Conservation (phyloP, 2,329 filamentous ascomycete species). For the Teratosphaeria gauchensis region DNA sequence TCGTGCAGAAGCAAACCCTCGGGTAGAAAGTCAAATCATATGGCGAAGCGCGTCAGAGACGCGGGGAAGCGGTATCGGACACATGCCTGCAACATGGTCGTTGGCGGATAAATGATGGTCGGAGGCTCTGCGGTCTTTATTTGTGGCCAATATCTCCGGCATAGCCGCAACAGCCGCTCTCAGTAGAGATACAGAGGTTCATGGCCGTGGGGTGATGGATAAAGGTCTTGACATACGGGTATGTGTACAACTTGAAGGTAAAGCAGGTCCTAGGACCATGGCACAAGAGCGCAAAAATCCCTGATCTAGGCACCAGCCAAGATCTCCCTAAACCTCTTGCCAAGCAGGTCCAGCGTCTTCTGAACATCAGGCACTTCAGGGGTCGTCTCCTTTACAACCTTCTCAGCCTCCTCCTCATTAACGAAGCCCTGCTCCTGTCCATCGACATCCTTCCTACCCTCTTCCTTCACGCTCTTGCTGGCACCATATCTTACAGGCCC, state of each 20-base stretch:
- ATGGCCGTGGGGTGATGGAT: not conserved
- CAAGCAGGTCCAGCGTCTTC: conserved; percentile 23
- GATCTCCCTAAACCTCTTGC: conserved; percentile 23
- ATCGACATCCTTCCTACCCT: conserved; percentile 26
- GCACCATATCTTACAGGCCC: conserved; percentile 42
- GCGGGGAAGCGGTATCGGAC: not conserved
- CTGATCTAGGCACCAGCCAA: conserved; percentile 13
- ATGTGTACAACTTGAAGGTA: not conserved
- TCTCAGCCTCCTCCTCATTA: conserved; percentile 20
- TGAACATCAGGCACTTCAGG: conserved; percentile 24
- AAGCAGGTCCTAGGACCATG: not conserved
- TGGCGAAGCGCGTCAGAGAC: not conserved
- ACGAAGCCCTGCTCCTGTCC: conserved; percentile 18
- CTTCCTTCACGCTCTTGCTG: conserved; percentile 27
- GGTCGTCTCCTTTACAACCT: conserved; percentile 16
- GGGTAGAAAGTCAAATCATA: not conserved
- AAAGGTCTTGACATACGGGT: not conserved
- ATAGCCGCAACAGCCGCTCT: not conserved
- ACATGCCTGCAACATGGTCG: not conserved
- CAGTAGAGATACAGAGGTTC: not conserved
- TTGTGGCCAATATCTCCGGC: not conserved
- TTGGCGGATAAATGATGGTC: not conserved
- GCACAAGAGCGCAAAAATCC: not conserved
- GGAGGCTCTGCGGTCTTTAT: not conserved
- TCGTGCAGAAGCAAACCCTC: not conserved